Percentiles rank a stretch among this genome's conserved stretches.
Evolutionary conservation across 805 yeast genomes (phyloP).

Genomic region (Millerozyma acaciae): DNA sequence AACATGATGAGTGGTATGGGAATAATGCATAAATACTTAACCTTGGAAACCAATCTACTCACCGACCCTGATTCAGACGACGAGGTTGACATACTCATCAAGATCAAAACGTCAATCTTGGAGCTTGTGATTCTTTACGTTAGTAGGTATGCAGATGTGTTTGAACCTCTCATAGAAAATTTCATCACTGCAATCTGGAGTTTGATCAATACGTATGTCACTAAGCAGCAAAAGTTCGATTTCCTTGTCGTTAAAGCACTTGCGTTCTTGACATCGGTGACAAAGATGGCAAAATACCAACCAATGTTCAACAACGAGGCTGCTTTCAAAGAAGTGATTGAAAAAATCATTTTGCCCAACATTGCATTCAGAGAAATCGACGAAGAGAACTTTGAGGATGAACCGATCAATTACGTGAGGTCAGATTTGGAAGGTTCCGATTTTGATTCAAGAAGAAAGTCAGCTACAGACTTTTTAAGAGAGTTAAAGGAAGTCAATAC

Average conservation of each 20-base stretch:
- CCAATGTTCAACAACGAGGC: constrained; percentile 61
- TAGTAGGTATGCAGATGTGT: constrained; percentile 87
- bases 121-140: constrained; percentile 84
- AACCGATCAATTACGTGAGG: constrained; percentile 89
- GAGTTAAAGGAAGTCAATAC: constrained; percentile 81
- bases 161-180: constrained; percentile 68
- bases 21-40: constrained; percentile 75
- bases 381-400: constrained; percentile 93
- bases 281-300: constrained; percentile 63
- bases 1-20: constrained; percentile 73
- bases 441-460: constrained; percentile 84
- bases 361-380: constrained; percentile 81
- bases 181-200: constrained; percentile 85
- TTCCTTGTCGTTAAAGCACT: constrained; percentile 77
- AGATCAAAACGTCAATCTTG: constrained; percentile 75
- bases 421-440: constrained; percentile 95
- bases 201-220: constrained; percentile 56
- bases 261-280: constrained; percentile 76
- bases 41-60: constrained; percentile 52
- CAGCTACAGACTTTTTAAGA: constrained; percentile 88
- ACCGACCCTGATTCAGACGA: constrained; percentile 59
- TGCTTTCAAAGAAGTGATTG: constrained; percentile 66
- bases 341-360: constrained; percentile 85
- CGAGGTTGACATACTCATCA: constrained; percentile 64
- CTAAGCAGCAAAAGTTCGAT: constrained; percentile 76